Percentiles rank a stretch among this genome's conserved stretches.
Conservation (phyloP, 371 early-diverging fungal genomes). For the Syncephalastrum monosporum region DNA sequence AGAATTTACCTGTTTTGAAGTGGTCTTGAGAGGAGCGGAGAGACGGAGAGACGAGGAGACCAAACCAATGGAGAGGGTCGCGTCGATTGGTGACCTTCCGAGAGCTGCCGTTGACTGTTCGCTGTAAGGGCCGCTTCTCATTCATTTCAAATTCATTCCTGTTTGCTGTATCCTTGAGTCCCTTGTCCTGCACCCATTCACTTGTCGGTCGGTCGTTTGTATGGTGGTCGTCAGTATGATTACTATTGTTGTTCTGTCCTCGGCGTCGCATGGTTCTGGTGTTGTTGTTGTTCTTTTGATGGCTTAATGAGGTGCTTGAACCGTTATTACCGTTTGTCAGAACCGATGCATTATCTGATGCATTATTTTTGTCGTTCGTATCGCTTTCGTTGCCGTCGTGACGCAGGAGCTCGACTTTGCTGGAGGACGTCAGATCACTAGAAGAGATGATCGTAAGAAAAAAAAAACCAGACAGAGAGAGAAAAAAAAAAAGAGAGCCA, state of each 20-base stretch:
- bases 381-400: conserved; percentile 7
- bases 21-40: conserved; percentile 52
- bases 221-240: too few relatives aligned
- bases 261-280: too few relatives aligned
- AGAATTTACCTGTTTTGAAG: conserved; percentile 39
- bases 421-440: neutral
- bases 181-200: conserved; percentile 23
- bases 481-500: too few relatives aligned
- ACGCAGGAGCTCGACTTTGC: neutral
- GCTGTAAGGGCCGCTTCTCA: conserved; percentile 13
- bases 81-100: conserved; percentile 20
- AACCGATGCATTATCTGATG: too few relatives aligned
- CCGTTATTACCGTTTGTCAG: too few relatives aligned
- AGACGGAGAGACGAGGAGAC: conserved; percentile 59
- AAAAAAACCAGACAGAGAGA: too few relatives aligned
- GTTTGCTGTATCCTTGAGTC: conserved; percentile 12
- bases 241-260: too few relatives aligned
- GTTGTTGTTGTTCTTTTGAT: too few relatives aligned
- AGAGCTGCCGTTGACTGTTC: conserved; percentile 3
- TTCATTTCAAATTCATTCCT: conserved; percentile 17
- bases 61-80: conserved; percentile 69
- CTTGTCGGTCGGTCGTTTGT: neutral
- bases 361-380: neutral
- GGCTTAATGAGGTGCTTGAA: too few relatives aligned
- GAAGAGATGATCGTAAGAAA: too few relatives aligned